These are phyloP conservation scores for Candida gorgasii DNA, from an alignment of 805 yeast species.

Conservation along the genomic window DNA sequence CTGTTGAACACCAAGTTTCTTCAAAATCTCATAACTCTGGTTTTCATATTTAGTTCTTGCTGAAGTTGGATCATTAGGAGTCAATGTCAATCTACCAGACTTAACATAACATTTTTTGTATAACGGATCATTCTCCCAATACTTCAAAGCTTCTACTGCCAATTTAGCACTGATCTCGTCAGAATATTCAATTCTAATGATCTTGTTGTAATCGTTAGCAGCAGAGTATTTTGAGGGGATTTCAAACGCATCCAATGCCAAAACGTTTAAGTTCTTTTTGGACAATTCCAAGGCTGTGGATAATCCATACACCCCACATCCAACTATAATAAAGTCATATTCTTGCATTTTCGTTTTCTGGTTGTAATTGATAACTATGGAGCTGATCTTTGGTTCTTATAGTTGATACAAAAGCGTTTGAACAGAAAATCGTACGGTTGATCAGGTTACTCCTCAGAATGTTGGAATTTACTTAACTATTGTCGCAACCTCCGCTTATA, in stretches of 20 bases:
- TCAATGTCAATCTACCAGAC: slow-evolving; percentile 18
- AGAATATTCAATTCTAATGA: slow-evolving; percentile 22
- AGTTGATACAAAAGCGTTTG: too few species aligned
- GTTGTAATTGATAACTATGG: not conserved
- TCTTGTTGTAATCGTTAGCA: slow-evolving; percentile 38
- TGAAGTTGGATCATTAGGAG: slow-evolving; percentile 12
- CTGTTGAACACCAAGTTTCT: slow-evolving; percentile 14
- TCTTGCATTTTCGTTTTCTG: slow-evolving; percentile 3
- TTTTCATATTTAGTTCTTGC: slow-evolving; percentile 15
- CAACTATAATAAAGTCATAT: slow-evolving; percentile 21
- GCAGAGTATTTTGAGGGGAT: slow-evolving; percentile 41
- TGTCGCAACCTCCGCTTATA: slow-evolving; percentile 4
- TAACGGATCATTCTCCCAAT: slow-evolving; percentile 40
- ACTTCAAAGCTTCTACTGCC: slow-evolving; percentile 34
- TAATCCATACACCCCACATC: slow-evolving; percentile 51
- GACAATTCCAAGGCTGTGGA: slow-evolving; percentile 43
- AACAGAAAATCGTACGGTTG: too few species aligned
- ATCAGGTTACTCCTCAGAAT: too few species aligned
- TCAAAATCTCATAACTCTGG: slow-evolving; percentile 13
- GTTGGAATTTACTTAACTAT: too few species aligned
- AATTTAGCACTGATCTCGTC: slow-evolving; percentile 26
- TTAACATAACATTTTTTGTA: slow-evolving; percentile 22
- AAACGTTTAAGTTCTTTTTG: slow-evolving; percentile 25
- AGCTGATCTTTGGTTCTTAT: too few species aligned
- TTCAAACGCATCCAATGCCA: slow-evolving; percentile 21